These are phyloP conservation scores for Suillus discolor DNA, from an alignment of 768 basidiomycete genomes.

Conservation along the genomic window DNA sequence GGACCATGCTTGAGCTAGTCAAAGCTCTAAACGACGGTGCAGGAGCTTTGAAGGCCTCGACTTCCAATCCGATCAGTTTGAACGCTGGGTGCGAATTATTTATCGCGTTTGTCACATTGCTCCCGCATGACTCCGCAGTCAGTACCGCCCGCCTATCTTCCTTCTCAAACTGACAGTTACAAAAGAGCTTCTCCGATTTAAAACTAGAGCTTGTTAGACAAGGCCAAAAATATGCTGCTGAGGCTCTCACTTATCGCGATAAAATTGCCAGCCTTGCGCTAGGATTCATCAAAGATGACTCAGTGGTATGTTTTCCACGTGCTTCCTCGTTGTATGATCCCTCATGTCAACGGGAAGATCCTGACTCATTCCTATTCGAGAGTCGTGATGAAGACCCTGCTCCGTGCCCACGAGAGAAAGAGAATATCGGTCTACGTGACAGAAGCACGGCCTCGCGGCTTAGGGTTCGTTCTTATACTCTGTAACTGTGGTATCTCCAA, in stretches of 20 bases:
- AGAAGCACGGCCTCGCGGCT: slow-evolving; percentile 87
- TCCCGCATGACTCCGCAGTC: slow-evolving; percentile 81
- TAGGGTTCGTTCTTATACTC: slow-evolving; percentile 61
- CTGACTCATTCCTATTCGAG: slow-evolving; percentile 96
- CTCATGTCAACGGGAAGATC: slow-evolving; percentile 56
- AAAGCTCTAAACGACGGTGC: slow-evolving; percentile 81
- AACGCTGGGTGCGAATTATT: slow-evolving; percentile 92
- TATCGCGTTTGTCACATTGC: slow-evolving; percentile 84
- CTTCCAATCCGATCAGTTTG: slow-evolving; percentile 79
- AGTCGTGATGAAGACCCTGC: slow-evolving; percentile 90
- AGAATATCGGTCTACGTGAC: slow-evolving; percentile 98
- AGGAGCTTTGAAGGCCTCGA: slow-evolving; percentile 57
- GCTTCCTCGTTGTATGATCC: slow-evolving; percentile 15
- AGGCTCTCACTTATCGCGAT: slow-evolving; percentile 82
- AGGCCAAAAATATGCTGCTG: slow-evolving; percentile 73
- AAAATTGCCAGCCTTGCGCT: slow-evolving; percentile 90
- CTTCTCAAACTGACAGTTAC: slow-evolving; percentile 7
- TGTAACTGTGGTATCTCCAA: slow-evolving; percentile 12
- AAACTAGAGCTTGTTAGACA: slow-evolving; percentile 83
- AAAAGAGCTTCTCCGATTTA: slow-evolving; percentile 79
- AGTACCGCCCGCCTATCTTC: slow-evolving; percentile 32
- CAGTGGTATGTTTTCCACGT: slow-evolving; percentile 58
- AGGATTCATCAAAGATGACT: slow-evolving; percentile 94
- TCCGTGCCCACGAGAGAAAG: slow-evolving; percentile 89
- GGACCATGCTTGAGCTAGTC: slow-evolving; percentile 92